Evolutionary conservation across 2,329 filamentous ascomycete species (phyloP), one percentile per base, ranked within the genome.

Genomic region (Diaporthe batatas): DNA sequence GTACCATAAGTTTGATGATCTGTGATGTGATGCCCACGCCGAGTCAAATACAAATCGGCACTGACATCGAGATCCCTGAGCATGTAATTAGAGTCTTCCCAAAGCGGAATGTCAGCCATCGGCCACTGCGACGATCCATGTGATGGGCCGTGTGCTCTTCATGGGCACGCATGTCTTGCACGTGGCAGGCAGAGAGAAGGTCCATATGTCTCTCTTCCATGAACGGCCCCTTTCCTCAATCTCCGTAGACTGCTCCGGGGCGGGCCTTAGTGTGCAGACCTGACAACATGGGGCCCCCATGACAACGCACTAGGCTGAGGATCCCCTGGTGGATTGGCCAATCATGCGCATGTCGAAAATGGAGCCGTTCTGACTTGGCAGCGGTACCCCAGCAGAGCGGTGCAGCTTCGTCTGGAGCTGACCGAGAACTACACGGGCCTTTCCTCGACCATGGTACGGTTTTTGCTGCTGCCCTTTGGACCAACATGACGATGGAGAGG

Each of bases 341-440:
- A 70, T 59, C 1, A 25, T 1, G 8, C 2, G 2, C 6, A 5
- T 49, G 68, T 57, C 29, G 62, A 14, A 44, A 16, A 53, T 53
- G 62, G 62, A 67, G 62, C 62, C 39, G 62, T 51, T 55, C 68
- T 64, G 55, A 64, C 55, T 39, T 70, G 49, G 68, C 68, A 70
- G 68, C 44, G 42, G 42, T 32, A 70, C n/a, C 68, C 68, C 55
- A n/a, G 68, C 29, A 23, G 57, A 29, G 23, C 53, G 34, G 12
- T 39, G 44, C 44, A 11, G 21, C 44, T 51, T 25, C 44, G 29
- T 36, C 62, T 14, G 42, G 42, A 47, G 39, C 59, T 64, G 42
- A 29, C 42, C n/a, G 59, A 65, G 59, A 29, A 49, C 62, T 36
- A 39, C 62, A 67, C 62, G 62, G 62, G 53, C 62, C 62, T 10